These are phyloP conservation scores for Tilletia caries DNA, from an alignment of 1,284 basidiomycete genomes.

Conservation along the genomic window DNA sequence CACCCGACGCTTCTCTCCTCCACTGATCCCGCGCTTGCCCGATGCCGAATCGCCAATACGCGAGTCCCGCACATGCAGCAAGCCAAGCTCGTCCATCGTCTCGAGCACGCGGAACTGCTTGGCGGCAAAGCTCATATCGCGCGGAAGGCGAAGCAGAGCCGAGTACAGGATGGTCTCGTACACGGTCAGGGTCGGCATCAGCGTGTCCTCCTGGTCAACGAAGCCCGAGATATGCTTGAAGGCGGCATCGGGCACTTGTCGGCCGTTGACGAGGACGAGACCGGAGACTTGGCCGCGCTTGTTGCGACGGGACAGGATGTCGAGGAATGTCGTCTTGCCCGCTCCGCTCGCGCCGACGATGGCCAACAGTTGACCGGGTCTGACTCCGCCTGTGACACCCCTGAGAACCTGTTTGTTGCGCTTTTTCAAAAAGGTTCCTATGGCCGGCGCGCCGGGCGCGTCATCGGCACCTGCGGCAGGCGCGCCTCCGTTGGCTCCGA, in stretches of 20 bases:
- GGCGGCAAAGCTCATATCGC: conserved; percentile 89
- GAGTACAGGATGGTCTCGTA: conserved; percentile 96
- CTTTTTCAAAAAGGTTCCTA: neutral
- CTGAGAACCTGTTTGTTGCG: conserved; percentile 51
- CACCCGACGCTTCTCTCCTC: conserved; percentile 90
- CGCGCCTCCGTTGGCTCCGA: conserved; percentile 53
- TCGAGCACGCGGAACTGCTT: conserved; percentile 92
- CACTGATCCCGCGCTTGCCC: conserved; percentile 72
- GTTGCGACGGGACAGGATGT: conserved; percentile 83
- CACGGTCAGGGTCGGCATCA: conserved; percentile 92
- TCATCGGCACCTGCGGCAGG: neutral
- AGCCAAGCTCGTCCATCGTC: conserved; percentile 92
- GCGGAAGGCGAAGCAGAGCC: conserved; percentile 78
- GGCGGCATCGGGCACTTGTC: conserved; percentile 68
- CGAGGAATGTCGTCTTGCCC: conserved; percentile 90
- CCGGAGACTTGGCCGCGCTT: conserved; percentile 78
- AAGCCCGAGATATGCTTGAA: conserved; percentile 86
- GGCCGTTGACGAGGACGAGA: conserved; percentile 78
- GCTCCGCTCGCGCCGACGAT: conserved; percentile 95
- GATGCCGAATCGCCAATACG: conserved; percentile 72
- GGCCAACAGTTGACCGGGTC: conserved; percentile 85
- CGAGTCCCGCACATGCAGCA: conserved; percentile 81
- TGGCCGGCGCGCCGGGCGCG: neutral
- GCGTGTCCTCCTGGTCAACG: conserved; percentile 95
- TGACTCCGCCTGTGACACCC: conserved; percentile 79